Conservation (phyloP, 2,329 filamentous ascomycete species). For the Ustilaginoidea virens region DNA sequence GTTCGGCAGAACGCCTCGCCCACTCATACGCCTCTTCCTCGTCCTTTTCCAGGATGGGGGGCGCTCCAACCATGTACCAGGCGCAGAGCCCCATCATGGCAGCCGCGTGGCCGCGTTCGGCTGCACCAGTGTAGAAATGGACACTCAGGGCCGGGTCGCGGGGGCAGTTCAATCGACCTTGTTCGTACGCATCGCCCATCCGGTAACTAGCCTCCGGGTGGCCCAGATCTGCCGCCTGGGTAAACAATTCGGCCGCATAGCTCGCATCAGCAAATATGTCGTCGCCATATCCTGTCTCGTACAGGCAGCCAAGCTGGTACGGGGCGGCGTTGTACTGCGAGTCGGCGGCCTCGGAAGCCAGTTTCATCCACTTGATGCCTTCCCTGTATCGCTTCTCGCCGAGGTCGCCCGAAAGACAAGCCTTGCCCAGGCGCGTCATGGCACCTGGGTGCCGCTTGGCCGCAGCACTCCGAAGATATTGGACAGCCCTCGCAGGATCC, state of each 20-base stretch:
- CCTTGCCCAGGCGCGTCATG: constrained; percentile 81
- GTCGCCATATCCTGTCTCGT: constrained; percentile 85
- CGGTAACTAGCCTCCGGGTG: constrained; percentile 75
- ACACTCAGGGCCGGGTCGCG: constrained; percentile 85
- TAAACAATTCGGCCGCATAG: constrained; percentile 89
- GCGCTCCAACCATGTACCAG: constrained; percentile 95
- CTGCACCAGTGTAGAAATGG: constrained; percentile 92
- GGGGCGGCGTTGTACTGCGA: constrained; percentile 83
- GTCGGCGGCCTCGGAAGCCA: constrained; percentile 80
- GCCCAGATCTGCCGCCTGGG: constrained; percentile 81
- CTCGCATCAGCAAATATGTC: constrained; percentile 83
- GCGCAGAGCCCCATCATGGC: constrained; percentile 98
- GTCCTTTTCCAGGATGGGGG: constrained; percentile 83
- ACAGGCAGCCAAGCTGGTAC: constrained; percentile 76
- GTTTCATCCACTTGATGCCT: constrained; percentile 91
- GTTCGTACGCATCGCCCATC: constrained; percentile 94
- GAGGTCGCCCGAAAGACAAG: constrained; percentile 79
- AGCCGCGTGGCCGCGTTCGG: constrained; percentile 64
- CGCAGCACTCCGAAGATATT: constrained; percentile 80
- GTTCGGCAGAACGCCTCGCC: constrained; percentile 73
- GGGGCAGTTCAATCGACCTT: constrained; percentile 75
- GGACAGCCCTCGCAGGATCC: constrained; percentile 79
- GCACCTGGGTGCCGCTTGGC: constrained; percentile 92
- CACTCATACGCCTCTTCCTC: constrained; percentile 95
- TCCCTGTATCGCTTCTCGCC: constrained; percentile 78